Conservation (phyloP, 441 rosid species). For the Croton setiger region DNA sequence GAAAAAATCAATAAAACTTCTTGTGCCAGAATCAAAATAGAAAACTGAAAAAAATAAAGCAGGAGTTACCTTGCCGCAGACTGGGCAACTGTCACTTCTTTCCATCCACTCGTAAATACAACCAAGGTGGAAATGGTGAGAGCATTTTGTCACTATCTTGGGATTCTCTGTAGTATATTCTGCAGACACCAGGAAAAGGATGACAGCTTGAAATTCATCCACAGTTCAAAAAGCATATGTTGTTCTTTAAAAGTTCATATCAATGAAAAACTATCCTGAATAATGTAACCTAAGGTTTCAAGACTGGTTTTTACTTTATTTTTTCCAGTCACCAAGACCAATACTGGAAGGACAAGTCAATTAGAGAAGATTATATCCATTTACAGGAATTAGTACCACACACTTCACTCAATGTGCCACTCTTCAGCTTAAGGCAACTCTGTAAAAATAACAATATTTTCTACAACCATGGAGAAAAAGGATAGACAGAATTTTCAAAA, state of each 20-base stretch:
- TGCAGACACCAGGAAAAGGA: slow-evolving; percentile 28
- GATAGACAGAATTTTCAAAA: not conserved
- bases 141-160: slow-evolving; percentile 75
- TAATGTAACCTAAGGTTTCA: slow-evolving; percentile 1
- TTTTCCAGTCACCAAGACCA: no score
- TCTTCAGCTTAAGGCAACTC: not conserved
- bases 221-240: slow-evolving; percentile 5
- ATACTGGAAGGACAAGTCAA: not conserved
- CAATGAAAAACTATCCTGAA: not conserved
- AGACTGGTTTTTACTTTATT: not conserved
- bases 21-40: not conserved
- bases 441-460: not conserved
- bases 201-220: not conserved
- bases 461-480: not conserved
- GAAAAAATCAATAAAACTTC: not conserved
- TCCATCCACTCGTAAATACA: slow-evolving; percentile 99
- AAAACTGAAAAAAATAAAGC: slow-evolving; percentile 5
- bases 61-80: slow-evolving; percentile 68
- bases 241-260: not conserved
- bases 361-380: not conserved
- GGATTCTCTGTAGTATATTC: slow-evolving; percentile 90
- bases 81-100: slow-evolving; percentile 94
- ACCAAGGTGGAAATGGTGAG: slow-evolving; percentile 93
- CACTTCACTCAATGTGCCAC: not conserved
- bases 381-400: not conserved